Base-by-base conservation (phyloP, 2,329 filamentous ascomycete species). In the Cordyceps javanica region DNA sequence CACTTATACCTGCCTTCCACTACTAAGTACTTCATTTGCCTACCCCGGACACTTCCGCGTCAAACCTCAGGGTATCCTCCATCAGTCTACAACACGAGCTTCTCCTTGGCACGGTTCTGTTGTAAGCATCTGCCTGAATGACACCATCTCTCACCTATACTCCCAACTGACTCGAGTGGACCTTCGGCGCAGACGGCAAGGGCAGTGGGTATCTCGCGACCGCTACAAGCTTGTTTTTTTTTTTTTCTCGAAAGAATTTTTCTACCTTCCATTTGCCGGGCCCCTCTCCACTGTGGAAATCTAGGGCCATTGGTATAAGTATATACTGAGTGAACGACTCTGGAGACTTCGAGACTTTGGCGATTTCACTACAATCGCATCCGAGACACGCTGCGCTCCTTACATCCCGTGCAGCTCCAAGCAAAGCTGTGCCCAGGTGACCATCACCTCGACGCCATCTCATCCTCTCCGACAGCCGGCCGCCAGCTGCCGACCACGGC, bases 111-210 rank as follows among this genome's bases (percentile, higher is more conserved):
- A 9, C 19, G n/a, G n/a, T 11, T 45, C 42, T 28, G 21, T 48
- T 46, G 53, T 48, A 48, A 55, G 53, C 28, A 28, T 23, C 16
- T 55, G 11, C 19, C 53, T 4, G 7, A 55, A 62, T 62, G 58
- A 62, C 61, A 62, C 61, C 61, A 62, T 62, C 51, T 54, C 42
- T 55, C 32, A n/a, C 26, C 19, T 21, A n/a, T n/a, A n/a, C n/a
- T n/a, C n/a, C 30, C 9, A 38, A 48, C 53, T 55, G 42, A 55
- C 53, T 55, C 42, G 39, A 48, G 53, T 55, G 53, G 53, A 55
- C 32, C 42, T 48, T 21, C 8, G 26, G 14, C 14, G 30, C 39
- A 46, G 53, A 48, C 52, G 23, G 46, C 53, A 55, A 23, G 28
- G 41, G 9, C 42, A 45, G 53, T 55, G 53, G 53, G 23, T 55